Percentiles rank a stretch among this genome's conserved stretches.
These are phyloP conservation scores for Lactarius pseudohatsudake DNA, from an alignment of 768 basidiomycete genomes.

Conservation along the genomic window DNA sequence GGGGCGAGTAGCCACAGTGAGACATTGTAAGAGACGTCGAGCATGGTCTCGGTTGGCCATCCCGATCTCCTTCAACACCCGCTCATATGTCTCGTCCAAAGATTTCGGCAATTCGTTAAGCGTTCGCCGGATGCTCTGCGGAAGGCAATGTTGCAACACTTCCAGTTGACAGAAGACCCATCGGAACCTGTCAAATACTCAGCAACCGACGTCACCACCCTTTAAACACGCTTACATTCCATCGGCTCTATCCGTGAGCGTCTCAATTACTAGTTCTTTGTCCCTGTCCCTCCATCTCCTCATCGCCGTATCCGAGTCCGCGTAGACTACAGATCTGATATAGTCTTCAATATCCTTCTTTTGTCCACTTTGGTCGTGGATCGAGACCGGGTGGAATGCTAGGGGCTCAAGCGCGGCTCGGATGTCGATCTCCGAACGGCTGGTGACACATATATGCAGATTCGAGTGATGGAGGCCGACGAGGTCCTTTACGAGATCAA, in stretches of 20 bases:
- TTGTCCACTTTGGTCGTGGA: background rate
- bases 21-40: background rate
- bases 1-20: too few relatives aligned
- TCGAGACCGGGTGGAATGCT: background rate
- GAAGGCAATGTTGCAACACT: background rate
- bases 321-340: too few relatives aligned
- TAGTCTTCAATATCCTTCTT: too few relatives aligned
- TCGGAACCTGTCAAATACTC: background rate
- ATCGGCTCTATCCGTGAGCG: too few relatives aligned
- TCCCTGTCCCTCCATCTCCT: too few relatives aligned
- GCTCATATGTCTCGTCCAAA: background rate
- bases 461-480: background rate
- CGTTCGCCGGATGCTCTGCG: background rate
- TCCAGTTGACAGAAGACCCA: background rate
- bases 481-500: background rate
- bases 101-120: background rate
- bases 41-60: too few relatives aligned
- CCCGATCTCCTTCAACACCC: background rate
- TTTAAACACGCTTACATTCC: too few relatives aligned
- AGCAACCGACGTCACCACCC: background rate
- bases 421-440: constrained; percentile 1
- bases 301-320: too few relatives aligned
- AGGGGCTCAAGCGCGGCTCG: background rate
- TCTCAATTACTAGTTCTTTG: too few relatives aligned
- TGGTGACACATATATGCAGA: background rate